phyloP scores from a whole-genome alignment of 2,329 filamentous ascomycete genomes.

The Moelleriella libera region DNA sequence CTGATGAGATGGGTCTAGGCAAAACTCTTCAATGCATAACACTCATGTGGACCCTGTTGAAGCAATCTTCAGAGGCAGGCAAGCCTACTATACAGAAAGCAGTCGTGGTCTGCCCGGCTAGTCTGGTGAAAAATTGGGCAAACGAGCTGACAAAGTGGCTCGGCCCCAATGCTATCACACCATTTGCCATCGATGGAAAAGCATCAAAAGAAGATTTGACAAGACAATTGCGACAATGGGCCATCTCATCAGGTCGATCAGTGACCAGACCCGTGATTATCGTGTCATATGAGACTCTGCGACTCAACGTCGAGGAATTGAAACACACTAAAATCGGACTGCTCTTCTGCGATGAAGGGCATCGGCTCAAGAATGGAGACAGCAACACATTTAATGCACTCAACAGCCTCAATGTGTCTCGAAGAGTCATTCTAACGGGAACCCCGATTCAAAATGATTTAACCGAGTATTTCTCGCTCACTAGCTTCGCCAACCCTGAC shows the following conservation, averaged over 20 bases:
- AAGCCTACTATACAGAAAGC: constrained; percentile 91
- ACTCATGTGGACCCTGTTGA: constrained; percentile 89
- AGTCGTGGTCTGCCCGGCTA: constrained; percentile 92
- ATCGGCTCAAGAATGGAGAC: constrained; percentile 92
- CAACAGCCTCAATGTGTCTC: constrained; percentile 77
- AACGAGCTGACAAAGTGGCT: constrained; percentile 97
- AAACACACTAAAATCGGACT: constrained; percentile 83
- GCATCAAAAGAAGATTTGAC: constrained; percentile 88
- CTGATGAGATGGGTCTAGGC: constrained; percentile 95
- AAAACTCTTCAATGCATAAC: constrained; percentile 97
- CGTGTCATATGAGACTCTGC: constrained; percentile 91
- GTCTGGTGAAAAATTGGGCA: constrained; percentile 93
- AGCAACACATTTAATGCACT: constrained; percentile 88
- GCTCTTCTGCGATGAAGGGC: constrained; percentile 90
- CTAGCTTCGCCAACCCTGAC: constrained; percentile 92
- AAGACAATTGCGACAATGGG: constrained; percentile 86
- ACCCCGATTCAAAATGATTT: constrained; percentile 97
- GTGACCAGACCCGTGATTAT: constrained; percentile 90
- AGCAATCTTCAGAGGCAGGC: constrained; percentile 91
- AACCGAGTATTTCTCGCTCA: constrained; percentile 92
- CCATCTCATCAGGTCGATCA: constrained; percentile 75
- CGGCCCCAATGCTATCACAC: constrained; percentile 75
- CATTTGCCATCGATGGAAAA: constrained; percentile 95
- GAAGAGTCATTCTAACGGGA: constrained; percentile 87
- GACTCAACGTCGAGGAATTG: constrained; percentile 80